These are phyloP conservation scores for Symbiodinium natans DNA, from an alignment of 73 alveolate species.

Conservation along the genomic window DNA sequence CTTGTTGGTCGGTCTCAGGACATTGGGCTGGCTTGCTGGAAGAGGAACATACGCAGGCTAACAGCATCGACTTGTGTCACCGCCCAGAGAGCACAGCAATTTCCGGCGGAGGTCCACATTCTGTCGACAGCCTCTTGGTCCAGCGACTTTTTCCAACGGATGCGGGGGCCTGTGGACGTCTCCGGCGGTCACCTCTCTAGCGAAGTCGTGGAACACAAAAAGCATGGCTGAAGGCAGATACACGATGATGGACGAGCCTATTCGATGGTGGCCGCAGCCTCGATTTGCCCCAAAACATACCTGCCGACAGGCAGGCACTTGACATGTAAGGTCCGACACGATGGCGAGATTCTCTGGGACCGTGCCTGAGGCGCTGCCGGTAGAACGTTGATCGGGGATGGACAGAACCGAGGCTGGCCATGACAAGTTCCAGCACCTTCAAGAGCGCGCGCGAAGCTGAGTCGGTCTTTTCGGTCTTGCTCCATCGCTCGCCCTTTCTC, in stretches of 20 bases:
- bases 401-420: conserved; percentile 89
- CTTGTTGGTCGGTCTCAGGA: no score
- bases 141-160: conserved; percentile 27
- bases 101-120: conserved; percentile 47
- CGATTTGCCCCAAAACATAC: no score
- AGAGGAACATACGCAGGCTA: conserved; percentile 66
- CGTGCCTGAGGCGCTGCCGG: neutral
- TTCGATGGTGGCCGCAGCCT: conserved; percentile 42
- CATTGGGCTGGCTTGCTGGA: conserved; percentile 48
- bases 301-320: no score
- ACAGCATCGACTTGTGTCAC: neutral
- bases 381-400: neutral
- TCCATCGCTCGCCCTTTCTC: neutral
- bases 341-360: conserved; percentile 83
- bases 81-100: neutral
- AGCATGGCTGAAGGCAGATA: conserved; percentile 14
- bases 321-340: conserved; percentile 30
- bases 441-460: conserved; percentile 35
- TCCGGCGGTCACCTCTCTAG: neutral
- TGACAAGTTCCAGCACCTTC: conserved; percentile 65
- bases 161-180: neutral
- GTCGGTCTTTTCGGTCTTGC: neutral
- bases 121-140: conserved; percentile 63
- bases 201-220: neutral
- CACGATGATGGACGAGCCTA: conserved; percentile 86